phyloP scores from a whole-genome alignment of 225 moss, liverwort and hornwort species.

The Physcomitrellopsis africana region DNA sequence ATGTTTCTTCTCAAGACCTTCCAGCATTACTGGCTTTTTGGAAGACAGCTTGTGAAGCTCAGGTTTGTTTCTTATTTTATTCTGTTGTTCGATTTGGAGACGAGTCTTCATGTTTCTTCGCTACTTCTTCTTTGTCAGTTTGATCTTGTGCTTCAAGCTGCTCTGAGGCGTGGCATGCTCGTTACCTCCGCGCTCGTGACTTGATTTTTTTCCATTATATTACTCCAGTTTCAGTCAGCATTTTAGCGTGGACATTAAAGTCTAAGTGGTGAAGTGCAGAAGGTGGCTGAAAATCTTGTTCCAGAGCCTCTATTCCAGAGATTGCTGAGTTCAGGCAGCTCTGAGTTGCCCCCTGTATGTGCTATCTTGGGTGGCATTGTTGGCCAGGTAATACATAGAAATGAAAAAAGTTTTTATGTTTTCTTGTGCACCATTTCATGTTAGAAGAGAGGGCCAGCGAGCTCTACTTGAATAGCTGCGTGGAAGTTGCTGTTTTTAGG shows the following conservation, averaged over 20 bases:
- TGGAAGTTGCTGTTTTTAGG: constrained; percentile 13
- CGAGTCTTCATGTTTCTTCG: background rate
- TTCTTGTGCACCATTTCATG: background rate
- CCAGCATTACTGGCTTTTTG: constrained; percentile 69
- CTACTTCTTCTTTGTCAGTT: background rate
- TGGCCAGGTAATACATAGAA: constrained; percentile 72
- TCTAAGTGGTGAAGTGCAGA: constrained; percentile 47
- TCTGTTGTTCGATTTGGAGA: constrained; percentile 10
- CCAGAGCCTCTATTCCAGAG: constrained; percentile 59
- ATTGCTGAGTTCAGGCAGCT: constrained; percentile 64
- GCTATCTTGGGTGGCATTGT: constrained; percentile 94
- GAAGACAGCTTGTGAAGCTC: constrained; percentile 57
- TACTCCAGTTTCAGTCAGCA: constrained; percentile 10
- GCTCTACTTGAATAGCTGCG: constrained; percentile 8
- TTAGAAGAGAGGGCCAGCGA: background rate
- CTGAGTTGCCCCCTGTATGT: constrained; percentile 87
- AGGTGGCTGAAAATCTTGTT: constrained; percentile 55
- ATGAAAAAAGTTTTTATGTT: background rate
- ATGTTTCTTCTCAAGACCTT: constrained; percentile 58
- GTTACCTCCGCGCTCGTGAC: background rate
- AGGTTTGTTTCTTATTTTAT: constrained; percentile 52
- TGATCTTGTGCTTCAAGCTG: background rate
- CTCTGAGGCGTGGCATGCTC: constrained; percentile 9
- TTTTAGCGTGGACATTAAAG: constrained; percentile 11
- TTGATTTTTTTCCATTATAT: background rate